Base-by-base conservation (phyloP, 2,329 filamentous ascomycete genomes). In the Graphium sp. region DNA sequence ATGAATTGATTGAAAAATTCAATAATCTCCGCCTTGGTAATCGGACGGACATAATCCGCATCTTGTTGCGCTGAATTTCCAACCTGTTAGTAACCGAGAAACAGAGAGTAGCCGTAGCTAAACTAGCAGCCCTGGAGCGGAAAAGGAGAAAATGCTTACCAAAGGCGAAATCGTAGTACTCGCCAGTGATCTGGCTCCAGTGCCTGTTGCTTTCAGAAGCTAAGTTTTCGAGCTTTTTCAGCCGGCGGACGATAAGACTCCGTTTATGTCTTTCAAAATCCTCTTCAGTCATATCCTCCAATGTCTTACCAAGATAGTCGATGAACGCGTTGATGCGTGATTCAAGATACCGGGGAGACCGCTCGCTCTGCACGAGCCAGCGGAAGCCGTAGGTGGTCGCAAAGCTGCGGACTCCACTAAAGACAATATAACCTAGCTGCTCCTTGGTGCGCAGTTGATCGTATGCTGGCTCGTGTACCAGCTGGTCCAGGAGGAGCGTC, bases 371-470 rank as follows among this genome's bases (percentile, higher is more conserved):
- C 18, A 98, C 83, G 35, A 95, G 68, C 37, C 98, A 78, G 5
- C 85, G 70, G 52, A 89, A 89, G 1, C 81, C 82, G 41, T 82
- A 76, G 0, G 78, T 87, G 1, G 79, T 84, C n/a, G 72, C 58
- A 31, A 78, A 71, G 29, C 67, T 66, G 22, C 76, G 63, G 8
- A 73, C 62, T 17, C 83, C 81, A 27, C 80, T 87, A 52, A 87
- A 93, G 1, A 98, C 87, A 30, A 98, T 81, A 41, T 98, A 98
- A 9, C 89, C 89, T 6, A 98, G 74, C 53, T 98, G 87, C 50
- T 98, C 87, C 52, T 95, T 94, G 24, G 89, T 95, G 28, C 89
- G 73, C 6, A 98, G 64, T 49, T 92, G 84, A 51, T 98, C 83
- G 46, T 95, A 98, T 7, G 79, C 79, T 4, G 85, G 85, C 54